A percentile compares a stretch with the other conserved stretches of the same genome.
Evolutionary conservation across 2,329 filamentous ascomycete genomes (phyloP).

Genomic region (Bipolaris victoriae): DNA sequence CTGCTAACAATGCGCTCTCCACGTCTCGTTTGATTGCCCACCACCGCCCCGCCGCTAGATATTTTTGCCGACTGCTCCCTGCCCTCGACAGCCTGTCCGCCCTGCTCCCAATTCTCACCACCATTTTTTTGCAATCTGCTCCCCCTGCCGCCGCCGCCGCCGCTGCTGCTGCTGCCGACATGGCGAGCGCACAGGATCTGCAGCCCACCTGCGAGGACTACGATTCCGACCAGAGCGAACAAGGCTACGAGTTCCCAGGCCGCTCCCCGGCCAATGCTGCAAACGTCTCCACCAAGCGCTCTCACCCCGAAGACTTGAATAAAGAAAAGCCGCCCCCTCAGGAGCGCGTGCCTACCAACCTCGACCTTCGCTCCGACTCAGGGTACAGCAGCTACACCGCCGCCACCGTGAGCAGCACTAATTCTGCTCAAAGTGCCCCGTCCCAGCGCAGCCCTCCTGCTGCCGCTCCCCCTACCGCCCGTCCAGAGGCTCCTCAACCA

Average conservation of each 20-base stretch:
- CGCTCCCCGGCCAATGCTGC: constrained; percentile 55
- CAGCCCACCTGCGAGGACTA: constrained; percentile 49
- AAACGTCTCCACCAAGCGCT: constrained; percentile 59
- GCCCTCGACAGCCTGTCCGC: constrained; percentile 14
- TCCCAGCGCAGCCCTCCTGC: constrained; percentile 34
- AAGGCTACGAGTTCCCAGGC: constrained; percentile 45
- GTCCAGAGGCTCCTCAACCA: constrained; percentile 22
- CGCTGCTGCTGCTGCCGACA: constrained; percentile 23
- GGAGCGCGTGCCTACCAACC: constrained; percentile 38
- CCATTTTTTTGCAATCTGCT: constrained; percentile 1
- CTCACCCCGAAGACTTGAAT: constrained; percentile 48
- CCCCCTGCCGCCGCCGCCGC: neutral
- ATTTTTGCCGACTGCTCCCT: constrained; percentile 21
- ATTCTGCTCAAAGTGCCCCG: constrained; percentile 55
- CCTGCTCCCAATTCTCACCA: constrained; percentile 9
- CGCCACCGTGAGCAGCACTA: constrained; percentile 59
- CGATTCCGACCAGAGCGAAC: constrained; percentile 48
- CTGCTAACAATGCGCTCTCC: constrained; percentile 21
- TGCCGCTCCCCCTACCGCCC: constrained; percentile 23
- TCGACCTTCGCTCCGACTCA: constrained; percentile 64
- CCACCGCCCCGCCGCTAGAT: constrained; percentile 31
- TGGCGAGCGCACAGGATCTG: constrained; percentile 28
- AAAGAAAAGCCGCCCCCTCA: constrained; percentile 36
- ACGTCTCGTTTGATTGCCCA: constrained; percentile 25
- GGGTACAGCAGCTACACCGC: constrained; percentile 67